These are phyloP conservation scores for Boletus sp. DNA, from an alignment of 1,284 basidiomycete species.

Conservation along the genomic window DNA sequence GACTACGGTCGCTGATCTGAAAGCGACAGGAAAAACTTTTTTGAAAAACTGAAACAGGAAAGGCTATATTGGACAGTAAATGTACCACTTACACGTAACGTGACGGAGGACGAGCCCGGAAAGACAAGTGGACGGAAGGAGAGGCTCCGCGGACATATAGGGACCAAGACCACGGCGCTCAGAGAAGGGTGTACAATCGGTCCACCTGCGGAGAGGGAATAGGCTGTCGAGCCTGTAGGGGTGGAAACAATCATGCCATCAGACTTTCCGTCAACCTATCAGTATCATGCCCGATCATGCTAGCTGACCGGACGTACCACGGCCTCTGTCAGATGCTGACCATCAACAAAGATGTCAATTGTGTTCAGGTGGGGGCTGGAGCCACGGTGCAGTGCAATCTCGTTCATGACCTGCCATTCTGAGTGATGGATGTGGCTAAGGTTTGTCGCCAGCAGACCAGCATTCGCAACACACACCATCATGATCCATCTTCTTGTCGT, in stretches of 20 bases:
- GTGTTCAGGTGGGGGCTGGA: constrained; percentile 89
- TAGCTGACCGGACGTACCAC: constrained; percentile 61
- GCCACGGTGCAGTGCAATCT: constrained; percentile 90
- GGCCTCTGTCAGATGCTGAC: constrained; percentile 91
- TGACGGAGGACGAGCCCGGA: constrained; percentile 79
- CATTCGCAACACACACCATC: constrained; percentile 45
- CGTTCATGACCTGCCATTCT: constrained; percentile 98
- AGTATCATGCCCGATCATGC: constrained; percentile 11
- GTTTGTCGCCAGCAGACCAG: background rate
- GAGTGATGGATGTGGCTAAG: constrained; percentile 9
- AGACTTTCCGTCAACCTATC: constrained; percentile 52
- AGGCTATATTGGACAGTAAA: background rate
- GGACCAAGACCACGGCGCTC: constrained; percentile 86
- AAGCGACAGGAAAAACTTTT: background rate
- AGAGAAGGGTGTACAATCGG: constrained; percentile 95
- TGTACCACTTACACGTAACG: constrained; percentile 64
- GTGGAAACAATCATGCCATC: constrained; percentile 95
- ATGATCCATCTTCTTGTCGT: constrained; percentile 54
- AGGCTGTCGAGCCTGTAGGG: constrained; percentile 95
- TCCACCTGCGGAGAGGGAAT: constrained; percentile 92
- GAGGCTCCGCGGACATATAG: constrained; percentile 90
- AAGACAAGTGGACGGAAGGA: constrained; percentile 92
- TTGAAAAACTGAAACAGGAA: background rate
- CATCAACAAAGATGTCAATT: constrained; percentile 94
- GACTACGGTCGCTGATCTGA: constrained; percentile 81